Evolutionary conservation across 73 alveolate genomes (phyloP), one percentile per base, ranked within the genome.

Genomic region (Paramecium biaurelia): DNA sequence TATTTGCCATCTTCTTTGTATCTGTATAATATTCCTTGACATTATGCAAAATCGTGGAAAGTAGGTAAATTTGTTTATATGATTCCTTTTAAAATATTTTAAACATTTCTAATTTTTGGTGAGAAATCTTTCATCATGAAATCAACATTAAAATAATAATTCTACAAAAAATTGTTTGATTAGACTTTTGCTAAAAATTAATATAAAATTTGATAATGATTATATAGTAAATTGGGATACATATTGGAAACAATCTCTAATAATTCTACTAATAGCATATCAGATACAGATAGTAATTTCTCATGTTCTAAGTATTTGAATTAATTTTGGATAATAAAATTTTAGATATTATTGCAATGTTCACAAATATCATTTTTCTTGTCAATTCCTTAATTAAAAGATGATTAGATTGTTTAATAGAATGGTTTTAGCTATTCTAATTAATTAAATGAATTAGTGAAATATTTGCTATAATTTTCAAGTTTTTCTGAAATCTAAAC

Each of bases 11-110:
- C 32, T 14, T 72, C 86, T 37, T 72, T 72, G 45, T 72, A 72
- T 34, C 58, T 30, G 35, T 72, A 72, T 7, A 72, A 37, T 30
- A 72, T 72, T 34, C 86, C 86, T 35, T 32, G 10, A 72, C 86
- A 72, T 72, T 35, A 15, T 4, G 86, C 86, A 15, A 72, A 72
- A 72, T 72, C 58, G 35, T 72, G 86, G 21, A 72, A 72, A 72
- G 56, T 72, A 9, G 56, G 2, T 35, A 72, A 38, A 34, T 72
- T 72, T 2, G n/a, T 15, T 7, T 35, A 35, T n/a, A 72, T 72
- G 6, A 34, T 35, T n/a, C 59, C 58, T 35, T 72, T 34, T n/a
- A 72, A 32, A 72, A 15, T 72, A 34, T 38, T 38, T 30, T 35
- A 5, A 9, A 20, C 57, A 72, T 72, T 72, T 8, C 11, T 32